Evolutionary conservation across 2,329 filamentous ascomycete genomes (phyloP).

Genomic region (Aspergillus pseudonomiae): DNA sequence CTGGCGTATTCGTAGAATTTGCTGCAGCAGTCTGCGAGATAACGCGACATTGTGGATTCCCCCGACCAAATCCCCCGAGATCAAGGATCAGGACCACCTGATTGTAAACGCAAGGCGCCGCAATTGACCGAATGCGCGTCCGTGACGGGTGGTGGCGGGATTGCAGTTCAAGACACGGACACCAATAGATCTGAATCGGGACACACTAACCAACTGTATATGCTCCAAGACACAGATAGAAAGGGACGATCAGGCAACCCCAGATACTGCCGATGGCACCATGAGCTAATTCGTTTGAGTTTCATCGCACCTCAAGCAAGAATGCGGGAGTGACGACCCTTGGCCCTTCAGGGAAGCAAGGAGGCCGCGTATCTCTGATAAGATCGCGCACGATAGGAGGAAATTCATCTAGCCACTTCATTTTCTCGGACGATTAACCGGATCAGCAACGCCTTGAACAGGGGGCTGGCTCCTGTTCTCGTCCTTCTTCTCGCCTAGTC

Average conservation of each 20-base stretch:
- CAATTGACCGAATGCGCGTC: constrained; percentile 2
- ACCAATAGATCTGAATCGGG: background rate
- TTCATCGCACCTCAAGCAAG: constrained; percentile 12
- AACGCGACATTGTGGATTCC: constrained; percentile 4
- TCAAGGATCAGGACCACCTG: background rate
- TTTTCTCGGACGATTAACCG: constrained; percentile 7
- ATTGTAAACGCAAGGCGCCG: constrained; percentile 4
- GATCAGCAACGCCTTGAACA: constrained; percentile 7
- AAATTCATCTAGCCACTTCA: constrained; percentile 9
- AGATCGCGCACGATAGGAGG: constrained; percentile 20
- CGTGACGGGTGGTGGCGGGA: background rate
- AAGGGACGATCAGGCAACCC: background rate
- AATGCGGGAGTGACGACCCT: constrained; percentile 5
- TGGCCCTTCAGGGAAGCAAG: constrained; percentile 11
- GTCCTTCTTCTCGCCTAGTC: background rate
- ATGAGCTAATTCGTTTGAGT: background rate
- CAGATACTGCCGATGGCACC: background rate
- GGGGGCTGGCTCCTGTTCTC: constrained; percentile 1
- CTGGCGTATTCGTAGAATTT: constrained; percentile 18
- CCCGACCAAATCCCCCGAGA: background rate
- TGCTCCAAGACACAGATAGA: background rate
- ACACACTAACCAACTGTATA: background rate
- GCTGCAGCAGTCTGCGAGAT: constrained; percentile 15
- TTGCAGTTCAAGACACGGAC: background rate
- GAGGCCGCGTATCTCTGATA: constrained; percentile 16